Conservation (phyloP, 2,329 filamentous ascomycete genomes). For the Bretziella fagacearum region DNA sequence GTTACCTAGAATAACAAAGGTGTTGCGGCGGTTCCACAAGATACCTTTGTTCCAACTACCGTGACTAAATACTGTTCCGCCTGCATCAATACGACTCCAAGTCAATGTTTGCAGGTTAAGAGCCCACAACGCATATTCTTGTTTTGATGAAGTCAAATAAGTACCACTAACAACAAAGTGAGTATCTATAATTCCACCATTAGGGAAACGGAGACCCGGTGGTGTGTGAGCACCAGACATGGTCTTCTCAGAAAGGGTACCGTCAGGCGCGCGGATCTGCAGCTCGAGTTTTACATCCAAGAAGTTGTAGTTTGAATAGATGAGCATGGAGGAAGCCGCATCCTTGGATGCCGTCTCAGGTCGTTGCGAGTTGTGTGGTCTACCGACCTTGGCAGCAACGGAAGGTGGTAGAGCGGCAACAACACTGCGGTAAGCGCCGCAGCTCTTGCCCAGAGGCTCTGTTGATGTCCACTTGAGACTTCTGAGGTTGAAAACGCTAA, state of each 20-base stretch:
- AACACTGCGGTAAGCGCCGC: slow-evolving; percentile 90
- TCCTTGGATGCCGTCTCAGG: slow-evolving; percentile 27
- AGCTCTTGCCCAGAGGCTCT: slow-evolving; percentile 72
- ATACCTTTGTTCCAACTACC: slow-evolving; percentile 96
- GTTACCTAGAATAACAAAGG: slow-evolving; percentile 89
- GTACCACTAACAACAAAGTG: slow-evolving; percentile 96
- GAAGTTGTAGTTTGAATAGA: slow-evolving; percentile 99
- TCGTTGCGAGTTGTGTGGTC: slow-evolving; percentile 27
- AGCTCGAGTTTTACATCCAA: slow-evolving; percentile 91
- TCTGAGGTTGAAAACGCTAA: slow-evolving; percentile 91
- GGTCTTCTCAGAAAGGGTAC: slow-evolving; percentile 65
- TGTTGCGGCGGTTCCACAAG: slow-evolving; percentile 82
- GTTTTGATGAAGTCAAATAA: slow-evolving; percentile 92
- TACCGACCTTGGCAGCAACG: slow-evolving; percentile 49
- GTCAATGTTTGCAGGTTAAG: slow-evolving; percentile 73
- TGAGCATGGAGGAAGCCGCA: slow-evolving; percentile 61
- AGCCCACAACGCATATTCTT: slow-evolving; percentile 95
- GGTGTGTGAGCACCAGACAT: slow-evolving; percentile 82
- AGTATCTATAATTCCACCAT: slow-evolving; percentile 85
- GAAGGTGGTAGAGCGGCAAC: slow-evolving; percentile 64
- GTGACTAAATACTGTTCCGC: slow-evolving; percentile 83
- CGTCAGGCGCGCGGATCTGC: slow-evolving; percentile 72
- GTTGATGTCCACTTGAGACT: slow-evolving; percentile 93
- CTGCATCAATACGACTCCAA: slow-evolving; percentile 92
- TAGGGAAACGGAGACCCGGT: slow-evolving; percentile 84